These are phyloP conservation scores for Aphanocladium album DNA, from an alignment of 2,329 filamentous ascomycete species.

Conservation along the genomic window DNA sequence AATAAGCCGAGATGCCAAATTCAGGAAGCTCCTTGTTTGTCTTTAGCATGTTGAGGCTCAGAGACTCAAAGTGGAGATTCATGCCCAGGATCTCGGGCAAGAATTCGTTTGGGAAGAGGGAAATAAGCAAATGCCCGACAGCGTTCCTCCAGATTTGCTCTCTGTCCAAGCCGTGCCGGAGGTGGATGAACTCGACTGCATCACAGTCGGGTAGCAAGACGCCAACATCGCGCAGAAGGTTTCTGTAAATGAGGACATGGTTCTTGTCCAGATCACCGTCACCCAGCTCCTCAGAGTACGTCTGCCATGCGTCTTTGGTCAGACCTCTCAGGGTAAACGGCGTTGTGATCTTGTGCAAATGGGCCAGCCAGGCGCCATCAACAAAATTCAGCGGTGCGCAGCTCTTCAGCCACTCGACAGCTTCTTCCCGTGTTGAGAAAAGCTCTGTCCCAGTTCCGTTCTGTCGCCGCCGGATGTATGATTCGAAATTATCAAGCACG, in stretches of 20 bases:
- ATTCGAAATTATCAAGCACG: background rate
- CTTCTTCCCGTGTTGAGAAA: background rate
- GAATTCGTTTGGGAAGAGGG: conserved; percentile 43
- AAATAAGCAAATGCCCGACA: conserved; percentile 39
- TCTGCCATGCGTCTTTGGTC: conserved; percentile 36
- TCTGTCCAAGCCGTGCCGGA: background rate
- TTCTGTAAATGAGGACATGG: conserved; percentile 33
- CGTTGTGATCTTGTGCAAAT: conserved; percentile 38
- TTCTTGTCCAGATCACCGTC: conserved; percentile 42
- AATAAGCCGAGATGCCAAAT: conserved; percentile 26
- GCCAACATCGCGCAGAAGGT: conserved; percentile 20
- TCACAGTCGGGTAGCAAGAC: conserved; percentile 9
- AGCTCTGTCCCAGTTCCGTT: background rate
- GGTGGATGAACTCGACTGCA: conserved; percentile 15
- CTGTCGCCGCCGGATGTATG: background rate
- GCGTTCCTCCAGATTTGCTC: conserved; percentile 35
- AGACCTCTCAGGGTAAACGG: conserved; percentile 34
- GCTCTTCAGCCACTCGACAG: background rate
- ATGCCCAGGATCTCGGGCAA: conserved; percentile 47
- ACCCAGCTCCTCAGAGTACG: conserved; percentile 46
- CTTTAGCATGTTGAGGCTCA: conserved; percentile 27
- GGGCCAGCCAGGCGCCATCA: conserved; percentile 45
- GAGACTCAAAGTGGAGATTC: conserved; percentile 43
- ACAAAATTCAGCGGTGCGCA: conserved; percentile 32
- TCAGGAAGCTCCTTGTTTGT: conserved; percentile 37